Percentiles rank a stretch among this genome's conserved stretches.
Conservation (phyloP, 2,329 filamentous ascomycete genomes). For the Penicillium sumatraense region DNA sequence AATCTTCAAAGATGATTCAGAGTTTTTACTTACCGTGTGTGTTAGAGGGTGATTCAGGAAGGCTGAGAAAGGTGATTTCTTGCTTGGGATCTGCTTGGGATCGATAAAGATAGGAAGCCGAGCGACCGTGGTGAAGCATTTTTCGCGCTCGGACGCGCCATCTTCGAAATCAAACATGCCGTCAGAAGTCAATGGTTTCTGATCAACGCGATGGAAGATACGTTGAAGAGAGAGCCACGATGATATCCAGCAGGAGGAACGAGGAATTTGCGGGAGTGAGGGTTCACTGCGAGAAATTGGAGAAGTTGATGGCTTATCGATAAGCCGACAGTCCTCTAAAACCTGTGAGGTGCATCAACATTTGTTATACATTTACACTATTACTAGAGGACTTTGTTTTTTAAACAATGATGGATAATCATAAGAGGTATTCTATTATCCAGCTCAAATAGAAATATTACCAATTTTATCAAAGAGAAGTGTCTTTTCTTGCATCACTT, state of each 20-base stretch:
- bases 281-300: neutral
- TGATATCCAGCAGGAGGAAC: neutral
- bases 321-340: too few species aligned
- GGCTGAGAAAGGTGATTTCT: conserved; percentile 75
- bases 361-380: too few species aligned
- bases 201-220: neutral
- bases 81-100: conserved; percentile 69
- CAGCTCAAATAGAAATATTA: too few species aligned
- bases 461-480: too few species aligned
- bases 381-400: too few species aligned
- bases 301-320: conserved; percentile 17
- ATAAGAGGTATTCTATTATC: too few species aligned
- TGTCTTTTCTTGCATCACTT: too few species aligned
- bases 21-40: conserved; percentile 61
- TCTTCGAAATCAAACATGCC: conserved; percentile 52
- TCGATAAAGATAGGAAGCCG: conserved; percentile 71
- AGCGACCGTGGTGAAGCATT: conserved; percentile 75
- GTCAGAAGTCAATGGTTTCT: neutral
- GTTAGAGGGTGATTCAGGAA: conserved; percentile 69
- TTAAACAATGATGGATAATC: too few species aligned
- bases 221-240: neutral
- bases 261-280: neutral
- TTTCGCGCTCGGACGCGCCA: conserved; percentile 50
- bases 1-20: too few species aligned
- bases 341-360: too few species aligned